phyloP scores from a whole-genome alignment of 148 eudicot genomes.

The Nepenthes mirabilis region DNA sequence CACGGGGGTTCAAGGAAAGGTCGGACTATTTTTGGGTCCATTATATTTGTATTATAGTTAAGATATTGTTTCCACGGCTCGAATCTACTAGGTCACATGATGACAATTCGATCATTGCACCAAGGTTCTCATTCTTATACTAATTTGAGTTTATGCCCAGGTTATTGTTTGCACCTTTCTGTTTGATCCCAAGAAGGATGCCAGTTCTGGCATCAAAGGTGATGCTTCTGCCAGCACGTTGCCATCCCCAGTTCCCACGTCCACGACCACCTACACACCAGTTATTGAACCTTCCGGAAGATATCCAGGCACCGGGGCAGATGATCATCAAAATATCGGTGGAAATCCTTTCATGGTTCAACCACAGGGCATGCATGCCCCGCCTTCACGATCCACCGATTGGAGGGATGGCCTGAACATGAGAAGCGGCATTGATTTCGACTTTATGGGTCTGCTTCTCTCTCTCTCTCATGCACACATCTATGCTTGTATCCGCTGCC shows the following conservation, averaged over 20 bases:
- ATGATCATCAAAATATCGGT: slow-evolving; percentile 18
- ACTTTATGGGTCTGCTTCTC: slow-evolving; percentile 15
- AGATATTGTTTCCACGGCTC: too few relatives aligned
- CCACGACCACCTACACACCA: slow-evolving; percentile 38
- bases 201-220: slow-evolving; percentile 22
- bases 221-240: slow-evolving; percentile 25
- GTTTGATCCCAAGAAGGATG: slow-evolving; percentile 50
- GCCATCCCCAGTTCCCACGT: slow-evolving; percentile 39
- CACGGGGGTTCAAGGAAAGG: too few relatives aligned
- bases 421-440: slow-evolving; percentile 6
- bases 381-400: slow-evolving; percentile 14
- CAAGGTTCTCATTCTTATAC: not conserved
- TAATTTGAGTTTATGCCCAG: slow-evolving; percentile 15
- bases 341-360: slow-evolving; percentile 26
- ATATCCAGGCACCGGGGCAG: slow-evolving; percentile 8
- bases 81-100: too few relatives aligned
- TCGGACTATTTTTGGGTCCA: too few relatives aligned
- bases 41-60: too few relatives aligned
- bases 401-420: slow-evolving; percentile 16
- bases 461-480: not conserved
- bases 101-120: too few relatives aligned
- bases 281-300: slow-evolving; percentile 36
- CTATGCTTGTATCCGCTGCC: not conserved
- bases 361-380: slow-evolving; percentile 15
- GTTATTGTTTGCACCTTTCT: slow-evolving; percentile 70